A percentile compares a stretch with the other conserved stretches of the same genome.
These are phyloP conservation scores for Suillus ampliporus DNA, from an alignment of 768 basidiomycete genomes.

Conservation along the genomic window DNA sequence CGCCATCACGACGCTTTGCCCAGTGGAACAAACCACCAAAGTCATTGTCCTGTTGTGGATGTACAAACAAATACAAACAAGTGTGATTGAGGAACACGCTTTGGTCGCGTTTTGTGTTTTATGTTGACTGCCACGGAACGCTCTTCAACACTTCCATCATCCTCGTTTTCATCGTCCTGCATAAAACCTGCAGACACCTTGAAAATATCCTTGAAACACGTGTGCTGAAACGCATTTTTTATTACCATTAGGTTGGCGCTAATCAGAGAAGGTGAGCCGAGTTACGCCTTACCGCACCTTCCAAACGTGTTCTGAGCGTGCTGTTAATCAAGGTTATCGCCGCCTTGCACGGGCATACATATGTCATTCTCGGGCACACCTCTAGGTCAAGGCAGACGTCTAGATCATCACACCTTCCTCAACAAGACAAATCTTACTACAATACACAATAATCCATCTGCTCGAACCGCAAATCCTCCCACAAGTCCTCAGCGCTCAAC, in stretches of 20 bases:
- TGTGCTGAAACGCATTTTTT: background rate
- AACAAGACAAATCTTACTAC: slow-evolving; percentile 53
- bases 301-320: slow-evolving; percentile 23
- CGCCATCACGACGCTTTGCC: slow-evolving; percentile 1
- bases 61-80: slow-evolving; percentile 35
- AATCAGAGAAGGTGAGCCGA: background rate
- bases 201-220: no score
- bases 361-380: slow-evolving; percentile 91
- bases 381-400: slow-evolving; percentile 83
- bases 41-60: slow-evolving; percentile 9
- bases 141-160: slow-evolving; percentile 11
- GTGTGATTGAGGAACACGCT: slow-evolving; percentile 18
- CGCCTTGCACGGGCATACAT: slow-evolving; percentile 37
- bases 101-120: slow-evolving; percentile 17
- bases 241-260: background rate
- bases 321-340: slow-evolving; percentile 8
- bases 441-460: slow-evolving; percentile 34
- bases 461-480: slow-evolving; percentile 33
- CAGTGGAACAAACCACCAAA: background rate
- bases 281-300: slow-evolving; percentile 10
- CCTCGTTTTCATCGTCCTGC: background rate
- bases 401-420: slow-evolving; percentile 81
- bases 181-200: background rate
- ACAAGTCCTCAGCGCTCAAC: slow-evolving; percentile 47
- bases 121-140: slow-evolving; percentile 16